Evolutionary conservation across 2,329 filamentous ascomycete genomes (phyloP), one percentile per base, ranked within the genome.

Genomic region (Sporothrix mexicana): DNA sequence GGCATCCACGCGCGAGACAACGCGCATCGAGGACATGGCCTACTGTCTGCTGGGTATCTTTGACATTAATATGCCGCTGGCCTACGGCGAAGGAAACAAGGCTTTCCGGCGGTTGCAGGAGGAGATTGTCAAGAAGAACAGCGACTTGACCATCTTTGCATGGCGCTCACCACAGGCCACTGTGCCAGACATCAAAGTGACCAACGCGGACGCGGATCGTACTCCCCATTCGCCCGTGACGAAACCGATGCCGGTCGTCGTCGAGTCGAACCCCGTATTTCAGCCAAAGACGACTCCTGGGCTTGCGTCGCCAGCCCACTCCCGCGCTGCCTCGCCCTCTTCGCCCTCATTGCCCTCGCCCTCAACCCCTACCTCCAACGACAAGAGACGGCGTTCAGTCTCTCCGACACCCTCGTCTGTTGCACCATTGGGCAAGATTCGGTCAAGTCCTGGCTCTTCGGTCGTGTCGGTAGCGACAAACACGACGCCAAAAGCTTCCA

Each of bases 21-120:
- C 70, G 12, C 73, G 75, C 8, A 15, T 71, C 49, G 76, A 77
- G 30, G 76, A 77, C 57, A n/a, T 30, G 17, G 75, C 75, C 3
- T 77, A 77, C 73, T 75, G 74, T 62, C 73, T 77, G 20, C 70
- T 77, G 7, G 76, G 76, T 2, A 69, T 77, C 3, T 76, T 76
- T 41, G 71, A 74, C 30, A 61, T 76, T 17, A 66, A 73, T 64
- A 75, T 77, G 74, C 74, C 75, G 7, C 47, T 77, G 30, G 8
- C 74, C 10, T 77, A 77, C 57, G 76, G 76, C 30, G 76, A 77
- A 59, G 75, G 73, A 13, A n/a, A 8, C 20, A 49, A 59, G 10
- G 73, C 76, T 2, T 77, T 77, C 57, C 69, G 69, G 15, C 73
- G 76, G 1, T 69, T 77, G 23, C 76, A 77, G 59, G 72, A 75